A percentile compares a stretch with the other conserved stretches of the same genome.
phyloP scores from a whole-genome alignment of 371 early-diverging fungal species.

The Rhizopus arrhizus region DNA sequence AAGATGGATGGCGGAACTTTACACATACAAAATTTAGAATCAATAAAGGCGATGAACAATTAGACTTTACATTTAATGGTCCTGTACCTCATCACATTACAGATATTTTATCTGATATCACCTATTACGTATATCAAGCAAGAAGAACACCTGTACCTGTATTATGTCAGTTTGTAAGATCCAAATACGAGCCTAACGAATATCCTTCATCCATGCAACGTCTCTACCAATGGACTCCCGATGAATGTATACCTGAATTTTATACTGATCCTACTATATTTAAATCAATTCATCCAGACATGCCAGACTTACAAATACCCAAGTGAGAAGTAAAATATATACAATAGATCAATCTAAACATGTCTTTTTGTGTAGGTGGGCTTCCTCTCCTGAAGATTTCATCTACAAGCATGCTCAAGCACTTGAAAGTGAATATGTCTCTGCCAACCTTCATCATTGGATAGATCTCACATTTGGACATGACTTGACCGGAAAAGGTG shows the following conservation, averaged over 20 bases:
- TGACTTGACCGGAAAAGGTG: slow-evolving; percentile 75
- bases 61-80: slow-evolving; percentile 71
- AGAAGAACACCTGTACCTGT: slow-evolving; percentile 69
- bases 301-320: slow-evolving; percentile 72
- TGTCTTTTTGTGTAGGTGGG: slow-evolving; percentile 50
- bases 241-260: slow-evolving; percentile 79
- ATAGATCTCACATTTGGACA: slow-evolving; percentile 85
- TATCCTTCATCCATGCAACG: slow-evolving; percentile 67
- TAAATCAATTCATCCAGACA: slow-evolving; percentile 66
- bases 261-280: slow-evolving; percentile 68
- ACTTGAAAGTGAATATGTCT: slow-evolving; percentile 82
- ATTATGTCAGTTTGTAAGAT: slow-evolving; percentile 71
- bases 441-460: slow-evolving; percentile 76
- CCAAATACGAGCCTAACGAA: slow-evolving; percentile 73
- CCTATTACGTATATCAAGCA: slow-evolving; percentile 71
- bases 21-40: slow-evolving; percentile 69
- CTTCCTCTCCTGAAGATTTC: slow-evolving; percentile 67
- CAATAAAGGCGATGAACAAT: slow-evolving; percentile 76
- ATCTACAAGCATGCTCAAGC: slow-evolving; percentile 67
- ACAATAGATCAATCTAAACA: too few species aligned
- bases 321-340: slow-evolving; percentile 18
- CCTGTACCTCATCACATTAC: slow-evolving; percentile 76
- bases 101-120: slow-evolving; percentile 71
- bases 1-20: slow-evolving; percentile 68
- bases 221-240: slow-evolving; percentile 73